Evolutionary conservation across 2,329 filamentous ascomycete species (phyloP).

Genomic region (Colletotrichum sp.): DNA sequence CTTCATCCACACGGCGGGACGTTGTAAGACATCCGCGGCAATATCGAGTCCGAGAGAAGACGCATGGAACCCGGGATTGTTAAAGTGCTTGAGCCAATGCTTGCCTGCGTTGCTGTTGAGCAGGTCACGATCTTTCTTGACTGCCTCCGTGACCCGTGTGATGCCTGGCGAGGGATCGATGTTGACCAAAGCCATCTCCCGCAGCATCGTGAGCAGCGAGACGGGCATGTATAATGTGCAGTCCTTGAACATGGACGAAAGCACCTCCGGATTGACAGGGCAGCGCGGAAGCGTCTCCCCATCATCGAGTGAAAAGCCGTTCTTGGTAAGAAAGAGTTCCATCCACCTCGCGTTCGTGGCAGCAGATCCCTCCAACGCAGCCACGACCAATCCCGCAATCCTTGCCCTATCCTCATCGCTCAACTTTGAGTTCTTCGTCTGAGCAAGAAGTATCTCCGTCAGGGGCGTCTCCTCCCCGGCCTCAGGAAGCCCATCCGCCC

Average conservation of each 20-base stretch:
- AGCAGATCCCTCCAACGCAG: slow-evolving; percentile 30
- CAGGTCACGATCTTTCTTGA: slow-evolving; percentile 28
- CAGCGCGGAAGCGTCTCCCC: slow-evolving; percentile 27
- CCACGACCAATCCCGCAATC: slow-evolving; percentile 28
- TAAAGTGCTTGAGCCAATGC: slow-evolving; percentile 34
- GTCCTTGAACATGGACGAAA: slow-evolving; percentile 18
- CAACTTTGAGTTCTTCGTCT: not conserved
- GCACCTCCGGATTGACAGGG: slow-evolving; percentile 22
- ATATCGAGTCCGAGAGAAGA: slow-evolving; percentile 1
- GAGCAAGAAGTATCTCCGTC: slow-evolving; percentile 16
- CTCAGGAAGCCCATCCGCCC: slow-evolving; percentile 22
- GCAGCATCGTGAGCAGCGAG: slow-evolving; percentile 23
- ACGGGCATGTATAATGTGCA: slow-evolving; percentile 21
- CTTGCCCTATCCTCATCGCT: slow-evolving; percentile 4
- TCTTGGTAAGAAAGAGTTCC: slow-evolving; percentile 32
- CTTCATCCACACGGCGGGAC: not conserved
- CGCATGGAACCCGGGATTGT: not conserved
- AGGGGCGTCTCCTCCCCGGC: slow-evolving; percentile 22
- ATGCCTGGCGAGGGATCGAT: slow-evolving; percentile 27
- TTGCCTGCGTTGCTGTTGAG: slow-evolving; percentile 30
- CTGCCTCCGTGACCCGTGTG: slow-evolving; percentile 24
- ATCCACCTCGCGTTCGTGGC: slow-evolving; percentile 35
- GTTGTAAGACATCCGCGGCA: not conserved
- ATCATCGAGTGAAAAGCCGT: slow-evolving; percentile 27
- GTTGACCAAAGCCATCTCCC: slow-evolving; percentile 24